Evolutionary conservation across 441 rosid genomes (phyloP).

Genomic region (Erysimum cheiri): DNA sequence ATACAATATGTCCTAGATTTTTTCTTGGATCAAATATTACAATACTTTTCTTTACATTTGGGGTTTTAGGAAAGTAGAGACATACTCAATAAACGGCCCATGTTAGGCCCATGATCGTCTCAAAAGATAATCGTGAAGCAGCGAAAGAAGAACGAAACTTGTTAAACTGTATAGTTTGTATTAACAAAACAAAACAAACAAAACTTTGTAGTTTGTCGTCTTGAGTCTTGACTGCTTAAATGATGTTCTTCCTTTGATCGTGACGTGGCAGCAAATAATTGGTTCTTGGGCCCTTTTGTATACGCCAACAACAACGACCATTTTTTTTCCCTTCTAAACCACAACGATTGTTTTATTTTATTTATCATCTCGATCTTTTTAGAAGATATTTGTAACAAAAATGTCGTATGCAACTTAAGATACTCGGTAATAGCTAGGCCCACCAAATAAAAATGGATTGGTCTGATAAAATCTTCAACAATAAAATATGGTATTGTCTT

Average conservation of each 20-base stretch:
- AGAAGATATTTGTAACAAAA: slow-evolving; percentile 15
- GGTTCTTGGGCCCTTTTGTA: neutral
- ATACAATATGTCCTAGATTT: neutral
- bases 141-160: too few relatives aligned
- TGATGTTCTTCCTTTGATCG: slow-evolving; percentile 5
- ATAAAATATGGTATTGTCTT: neutral
- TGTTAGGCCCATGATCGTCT: slow-evolving; percentile 12
- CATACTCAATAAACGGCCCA: slow-evolving; percentile 14
- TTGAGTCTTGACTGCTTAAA: too few relatives aligned
- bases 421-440: slow-evolving; percentile 22
- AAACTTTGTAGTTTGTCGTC: neutral
- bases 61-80: neutral
- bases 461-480: slow-evolving; percentile 19
- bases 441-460: slow-evolving; percentile 14
- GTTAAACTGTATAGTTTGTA: too few relatives aligned
- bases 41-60: neutral
- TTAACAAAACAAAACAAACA: too few relatives aligned
- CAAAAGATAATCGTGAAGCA: neutral
- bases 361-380: neutral
- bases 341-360: slow-evolving; percentile 21
- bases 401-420: slow-evolving; percentile 6
- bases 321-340: neutral
- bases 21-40: neutral
- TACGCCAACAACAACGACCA: neutral
- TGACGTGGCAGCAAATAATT: slow-evolving; percentile 22